Conservation (phyloP, 805 yeast genomes). For the Lachancea quebecensis region DNA sequence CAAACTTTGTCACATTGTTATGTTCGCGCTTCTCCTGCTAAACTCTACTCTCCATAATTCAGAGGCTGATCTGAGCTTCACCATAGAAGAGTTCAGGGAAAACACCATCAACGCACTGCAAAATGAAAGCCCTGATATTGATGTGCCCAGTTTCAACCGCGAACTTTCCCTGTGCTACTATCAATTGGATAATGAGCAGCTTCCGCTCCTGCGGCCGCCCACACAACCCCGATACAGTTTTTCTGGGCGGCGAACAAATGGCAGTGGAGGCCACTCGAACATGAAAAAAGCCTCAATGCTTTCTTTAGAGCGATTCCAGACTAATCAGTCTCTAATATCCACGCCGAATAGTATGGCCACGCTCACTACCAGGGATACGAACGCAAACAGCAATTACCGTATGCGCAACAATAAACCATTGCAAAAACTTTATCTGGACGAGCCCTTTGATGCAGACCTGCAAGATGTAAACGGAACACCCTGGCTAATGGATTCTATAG, state of each 20-base stretch:
- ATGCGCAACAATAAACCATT: slow-evolving; percentile 21
- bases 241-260: background rate
- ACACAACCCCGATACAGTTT: background rate
- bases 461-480: slow-evolving; percentile 12
- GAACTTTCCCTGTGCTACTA: slow-evolving; percentile 22
- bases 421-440: slow-evolving; percentile 20
- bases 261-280: background rate
- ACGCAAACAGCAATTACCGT: slow-evolving; percentile 22
- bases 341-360: slow-evolving; percentile 5
- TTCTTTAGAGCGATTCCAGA: slow-evolving; percentile 3
- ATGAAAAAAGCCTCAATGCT: slow-evolving; percentile 7
- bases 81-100: slow-evolving; percentile 38
- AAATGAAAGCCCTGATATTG: slow-evolving; percentile 16
- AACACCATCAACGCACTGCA: slow-evolving; percentile 45
- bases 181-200: slow-evolving; percentile 15
- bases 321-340: slow-evolving; percentile 4
- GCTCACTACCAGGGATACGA: slow-evolving; percentile 8
- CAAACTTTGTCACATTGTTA: slow-evolving; percentile 60
- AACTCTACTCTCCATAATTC: slow-evolving; percentile 73
- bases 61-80: slow-evolving; percentile 32
- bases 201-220: slow-evolving; percentile 16
- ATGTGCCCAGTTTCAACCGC: slow-evolving; percentile 12
- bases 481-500: slow-evolving; percentile 24
- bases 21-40: slow-evolving; percentile 63
- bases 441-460: slow-evolving; percentile 19